Evolutionary conservation across 306 rosid genomes (phyloP).

Genomic region (Nissolia schottii): DNA sequence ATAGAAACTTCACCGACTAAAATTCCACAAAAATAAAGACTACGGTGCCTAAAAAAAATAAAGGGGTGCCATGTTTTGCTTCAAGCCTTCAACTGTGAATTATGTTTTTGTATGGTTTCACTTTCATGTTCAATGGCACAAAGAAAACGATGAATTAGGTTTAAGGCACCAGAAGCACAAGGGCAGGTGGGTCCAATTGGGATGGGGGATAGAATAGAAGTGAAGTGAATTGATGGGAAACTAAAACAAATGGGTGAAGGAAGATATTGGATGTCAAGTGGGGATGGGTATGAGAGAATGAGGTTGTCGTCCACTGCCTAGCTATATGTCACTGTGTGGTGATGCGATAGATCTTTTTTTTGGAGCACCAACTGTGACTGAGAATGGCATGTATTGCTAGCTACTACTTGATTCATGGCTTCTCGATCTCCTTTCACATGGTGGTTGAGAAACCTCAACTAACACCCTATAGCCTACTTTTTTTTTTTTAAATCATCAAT

Average conservation of each 20-base stretch:
- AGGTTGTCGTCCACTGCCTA: neutral
- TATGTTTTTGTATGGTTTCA: neutral
- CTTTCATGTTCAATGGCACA: neutral
- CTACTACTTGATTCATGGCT: neutral
- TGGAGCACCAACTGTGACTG: neutral
- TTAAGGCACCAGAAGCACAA: neutral
- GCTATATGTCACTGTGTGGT: neutral
- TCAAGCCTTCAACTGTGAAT: neutral
- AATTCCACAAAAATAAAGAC: too few species aligned
- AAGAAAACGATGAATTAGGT: neutral
- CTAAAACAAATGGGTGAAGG: neutral
- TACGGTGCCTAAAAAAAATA: too few species aligned
- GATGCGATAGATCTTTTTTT: neutral
- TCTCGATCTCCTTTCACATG: conserved; percentile 3
- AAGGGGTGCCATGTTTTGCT: too few species aligned
- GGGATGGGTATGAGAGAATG: neutral
- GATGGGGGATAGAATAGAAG: neutral
- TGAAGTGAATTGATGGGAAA: neutral
- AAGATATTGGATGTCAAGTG: neutral
- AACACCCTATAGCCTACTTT: neutral
- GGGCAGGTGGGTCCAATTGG: neutral
- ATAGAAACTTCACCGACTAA: too few species aligned
- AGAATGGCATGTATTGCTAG: conserved; percentile 3
- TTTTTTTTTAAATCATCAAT: too few species aligned
- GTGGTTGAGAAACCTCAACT: conserved; percentile 21